A percentile compares a stretch with the other conserved stretches of the same genome.
Conservation (phyloP, 2,329 filamentous ascomycete genomes). For the Sordariomycetes sp. region DNA sequence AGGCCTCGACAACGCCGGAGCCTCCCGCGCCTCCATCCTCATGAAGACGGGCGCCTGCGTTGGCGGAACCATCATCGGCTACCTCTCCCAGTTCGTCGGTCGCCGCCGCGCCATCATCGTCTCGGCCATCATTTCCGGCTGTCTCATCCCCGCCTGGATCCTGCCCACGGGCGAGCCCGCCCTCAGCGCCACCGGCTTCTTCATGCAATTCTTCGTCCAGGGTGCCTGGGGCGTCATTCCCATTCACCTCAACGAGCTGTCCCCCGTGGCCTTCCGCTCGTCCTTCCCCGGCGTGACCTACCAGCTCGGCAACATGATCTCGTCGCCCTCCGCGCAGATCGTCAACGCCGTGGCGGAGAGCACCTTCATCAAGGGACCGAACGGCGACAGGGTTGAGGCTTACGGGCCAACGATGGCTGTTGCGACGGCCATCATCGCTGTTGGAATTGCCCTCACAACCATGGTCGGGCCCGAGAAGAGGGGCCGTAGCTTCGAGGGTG, state of each 20-base stretch:
- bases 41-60: conserved; percentile 74
- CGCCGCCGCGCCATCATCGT: conserved; percentile 59
- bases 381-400: conserved; percentile 52
- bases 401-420: conserved; percentile 71
- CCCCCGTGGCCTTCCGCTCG: conserved; percentile 60
- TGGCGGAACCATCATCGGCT: conserved; percentile 65
- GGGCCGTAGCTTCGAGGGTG: conserved; percentile 59
- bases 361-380: conserved; percentile 37
- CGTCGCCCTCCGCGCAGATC: conserved; percentile 65
- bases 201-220: conserved; percentile 61
- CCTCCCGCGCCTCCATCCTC: conserved; percentile 67
- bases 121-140: conserved; percentile 48
- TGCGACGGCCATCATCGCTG: conserved; percentile 66
- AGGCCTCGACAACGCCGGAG: conserved; percentile 52
- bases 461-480: conserved; percentile 67
- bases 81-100: conserved; percentile 66
- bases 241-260: conserved; percentile 66
- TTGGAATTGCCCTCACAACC: conserved; percentile 59
- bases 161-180: conserved; percentile 49
- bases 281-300: conserved; percentile 65
- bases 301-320: conserved; percentile 68
- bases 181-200: conserved; percentile 57
- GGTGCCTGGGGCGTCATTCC: conserved; percentile 61
- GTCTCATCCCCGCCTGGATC: conserved; percentile 63
- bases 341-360: conserved; percentile 66